These are phyloP conservation scores for Candida boleticola DNA, from an alignment of 805 yeast species.

Conservation along the genomic window DNA sequence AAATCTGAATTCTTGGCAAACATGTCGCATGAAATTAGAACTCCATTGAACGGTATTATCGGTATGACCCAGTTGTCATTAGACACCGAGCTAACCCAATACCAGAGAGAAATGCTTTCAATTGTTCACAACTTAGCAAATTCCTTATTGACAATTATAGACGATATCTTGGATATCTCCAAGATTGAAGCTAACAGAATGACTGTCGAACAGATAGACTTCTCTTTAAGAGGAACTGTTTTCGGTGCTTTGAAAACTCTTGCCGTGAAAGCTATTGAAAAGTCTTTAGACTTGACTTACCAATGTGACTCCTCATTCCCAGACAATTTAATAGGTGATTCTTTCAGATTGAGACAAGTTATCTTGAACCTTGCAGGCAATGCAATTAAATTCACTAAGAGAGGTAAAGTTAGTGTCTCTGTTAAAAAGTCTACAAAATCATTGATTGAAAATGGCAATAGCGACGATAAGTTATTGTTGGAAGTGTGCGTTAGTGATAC, in stretches of 20 bases:
- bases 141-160: conserved; percentile 80
- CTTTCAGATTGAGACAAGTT: conserved; percentile 84
- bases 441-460: conserved; percentile 23
- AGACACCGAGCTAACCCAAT: conserved; percentile 86
- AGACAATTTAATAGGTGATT: conserved; percentile 82
- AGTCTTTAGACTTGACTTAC: conserved; percentile 74
- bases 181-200: conserved; percentile 91
- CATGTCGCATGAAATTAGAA: conserved; percentile 84
- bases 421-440: conserved; percentile 53
- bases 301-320: conserved; percentile 86
- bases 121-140: conserved; percentile 88
- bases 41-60: conserved; percentile 90
- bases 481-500: conserved; percentile 89
- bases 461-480: conserved; percentile 46
- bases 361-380: conserved; percentile 84
- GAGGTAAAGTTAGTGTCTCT: conserved; percentile 76
- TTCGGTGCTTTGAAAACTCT: conserved; percentile 87
- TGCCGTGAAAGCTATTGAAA: conserved; percentile 87
- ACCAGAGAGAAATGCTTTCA: conserved; percentile 87
- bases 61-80: conserved; percentile 90
- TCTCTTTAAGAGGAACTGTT: conserved; percentile 80
- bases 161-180: conserved; percentile 87
- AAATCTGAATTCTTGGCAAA: conserved; percentile 89
- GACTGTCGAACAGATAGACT: conserved; percentile 89
- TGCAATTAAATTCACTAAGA: conserved; percentile 83